Conservation (phyloP, 257 asterid species). For the Echites panduratus region DNA sequence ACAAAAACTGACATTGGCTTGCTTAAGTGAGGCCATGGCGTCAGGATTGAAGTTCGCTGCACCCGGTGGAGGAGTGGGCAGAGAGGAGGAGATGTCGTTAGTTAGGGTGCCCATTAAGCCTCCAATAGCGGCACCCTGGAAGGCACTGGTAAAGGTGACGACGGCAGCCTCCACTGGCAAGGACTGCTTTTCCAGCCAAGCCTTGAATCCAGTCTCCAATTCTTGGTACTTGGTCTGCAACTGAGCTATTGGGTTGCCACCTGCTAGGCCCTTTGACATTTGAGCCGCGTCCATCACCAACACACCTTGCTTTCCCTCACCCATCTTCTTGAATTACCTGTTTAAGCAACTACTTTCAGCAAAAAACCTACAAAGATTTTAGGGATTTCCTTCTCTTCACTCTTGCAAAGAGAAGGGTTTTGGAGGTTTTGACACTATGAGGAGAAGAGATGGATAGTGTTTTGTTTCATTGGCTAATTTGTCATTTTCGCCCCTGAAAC, state of each 20-base stretch:
- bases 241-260: conserved; percentile 51
- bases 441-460: neutral
- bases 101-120: conserved; percentile 81
- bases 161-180: conserved; percentile 83
- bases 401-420: neutral
- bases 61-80: conserved; percentile 66
- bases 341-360: neutral
- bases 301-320: conserved; percentile 51
- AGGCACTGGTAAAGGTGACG: conserved; percentile 65
- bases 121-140: conserved; percentile 85
- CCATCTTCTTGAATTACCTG: conserved; percentile 25
- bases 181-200: conserved; percentile 78
- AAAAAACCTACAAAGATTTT: neutral
- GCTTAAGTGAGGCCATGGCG: conserved; percentile 73
- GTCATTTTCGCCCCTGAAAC: conserved; percentile 1
- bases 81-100: conserved; percentile 42
- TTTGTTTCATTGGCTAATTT: neutral
- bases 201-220: conserved; percentile 47
- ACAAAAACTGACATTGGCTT: conserved; percentile 57
- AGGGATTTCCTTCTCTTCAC: conserved; percentile 3
- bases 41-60: conserved; percentile 55
- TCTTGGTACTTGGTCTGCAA: conserved; percentile 66
- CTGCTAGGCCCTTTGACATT: conserved; percentile 16
- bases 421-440: neutral
- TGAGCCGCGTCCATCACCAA: conserved; percentile 43